These are phyloP conservation scores for Aristolochia contorta DNA, from an alignment of 164 flowering plant genomes.

Conservation along the genomic window DNA sequence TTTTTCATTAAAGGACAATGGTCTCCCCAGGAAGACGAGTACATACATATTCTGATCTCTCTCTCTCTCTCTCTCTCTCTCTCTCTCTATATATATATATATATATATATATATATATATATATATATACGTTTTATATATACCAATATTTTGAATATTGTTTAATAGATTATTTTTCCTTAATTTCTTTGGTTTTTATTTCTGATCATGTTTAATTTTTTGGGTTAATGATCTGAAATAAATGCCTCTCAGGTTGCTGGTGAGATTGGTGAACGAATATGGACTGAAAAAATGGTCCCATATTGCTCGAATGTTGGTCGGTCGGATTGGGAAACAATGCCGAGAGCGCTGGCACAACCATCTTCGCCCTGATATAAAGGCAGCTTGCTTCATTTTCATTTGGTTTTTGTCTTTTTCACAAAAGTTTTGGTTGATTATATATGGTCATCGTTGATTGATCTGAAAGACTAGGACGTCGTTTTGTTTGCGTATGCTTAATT, in stretches of 20 bases:
- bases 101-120: too few relatives aligned
- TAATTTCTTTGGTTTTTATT: background rate
- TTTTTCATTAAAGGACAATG: constrained; percentile 26
- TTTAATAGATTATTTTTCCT: background rate
- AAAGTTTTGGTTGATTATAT: too few relatives aligned
- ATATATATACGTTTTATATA: background rate
- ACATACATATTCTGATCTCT: background rate
- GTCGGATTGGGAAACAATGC: constrained; percentile 48
- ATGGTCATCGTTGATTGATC: too few relatives aligned
- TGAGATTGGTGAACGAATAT: constrained; percentile 19
- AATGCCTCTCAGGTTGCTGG: constrained; percentile 20
- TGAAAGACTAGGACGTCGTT: too few relatives aligned
- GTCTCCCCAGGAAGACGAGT: constrained; percentile 36
- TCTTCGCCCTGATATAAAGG: constrained; percentile 43
- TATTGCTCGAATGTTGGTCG: constrained; percentile 25
- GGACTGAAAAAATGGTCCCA: constrained; percentile 39
- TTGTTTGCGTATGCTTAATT: too few relatives aligned
- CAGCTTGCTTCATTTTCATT: background rate
- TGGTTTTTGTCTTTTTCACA: background rate
- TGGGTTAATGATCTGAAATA: background rate
- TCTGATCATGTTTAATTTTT: background rate
- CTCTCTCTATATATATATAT: too few relatives aligned
- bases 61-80: too few relatives aligned
- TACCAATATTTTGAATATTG: background rate
- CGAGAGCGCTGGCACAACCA: constrained; percentile 58